phyloP scores from a whole-genome alignment of 805 yeast species.

The Candida dajiaensis region DNA sequence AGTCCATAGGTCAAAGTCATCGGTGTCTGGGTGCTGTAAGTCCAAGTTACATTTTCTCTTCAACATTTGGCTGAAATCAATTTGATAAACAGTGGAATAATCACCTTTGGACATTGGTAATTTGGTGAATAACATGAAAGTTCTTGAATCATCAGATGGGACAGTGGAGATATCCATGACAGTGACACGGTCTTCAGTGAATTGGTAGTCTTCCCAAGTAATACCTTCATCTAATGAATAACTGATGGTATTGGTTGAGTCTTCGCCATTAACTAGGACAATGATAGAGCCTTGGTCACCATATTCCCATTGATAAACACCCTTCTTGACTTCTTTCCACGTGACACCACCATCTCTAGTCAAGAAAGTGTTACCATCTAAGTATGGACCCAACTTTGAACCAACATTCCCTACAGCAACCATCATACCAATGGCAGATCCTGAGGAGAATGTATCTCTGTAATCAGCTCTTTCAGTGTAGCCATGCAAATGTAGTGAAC shows the following conservation, averaged over 20 bases:
- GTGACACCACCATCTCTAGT: constrained; percentile 88
- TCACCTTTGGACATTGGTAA: constrained; percentile 40
- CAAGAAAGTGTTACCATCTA: constrained; percentile 63
- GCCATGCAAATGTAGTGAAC: constrained; percentile 84
- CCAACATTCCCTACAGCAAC: constrained; percentile 96
- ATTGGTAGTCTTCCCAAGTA: constrained; percentile 64
- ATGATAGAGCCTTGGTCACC: constrained; percentile 92
- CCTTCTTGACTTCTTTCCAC: constrained; percentile 76
- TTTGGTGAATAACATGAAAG: constrained; percentile 59
- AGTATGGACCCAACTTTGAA: constrained; percentile 38
- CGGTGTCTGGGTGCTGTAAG: constrained; percentile 34
- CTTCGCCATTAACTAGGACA: constrained; percentile 58
- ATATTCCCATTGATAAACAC: constrained; percentile 86
- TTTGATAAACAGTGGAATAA: constrained; percentile 39
- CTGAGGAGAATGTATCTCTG: constrained; percentile 82
- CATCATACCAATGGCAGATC: constrained; percentile 84
- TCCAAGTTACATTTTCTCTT: constrained; percentile 51
- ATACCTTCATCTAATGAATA: constrained; percentile 79
- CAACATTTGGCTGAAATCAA: constrained; percentile 53
- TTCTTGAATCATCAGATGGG: constrained; percentile 84
- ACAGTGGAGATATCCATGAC: constrained; percentile 80
- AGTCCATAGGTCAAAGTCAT: constrained; percentile 61
- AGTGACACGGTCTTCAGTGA: constrained; percentile 47
- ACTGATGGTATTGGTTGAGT: constrained; percentile 48
- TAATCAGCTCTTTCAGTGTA: constrained; percentile 81